Conservation (phyloP, 495 filamentous ascomycete species). For the Baudoinia panamericana region DNA sequence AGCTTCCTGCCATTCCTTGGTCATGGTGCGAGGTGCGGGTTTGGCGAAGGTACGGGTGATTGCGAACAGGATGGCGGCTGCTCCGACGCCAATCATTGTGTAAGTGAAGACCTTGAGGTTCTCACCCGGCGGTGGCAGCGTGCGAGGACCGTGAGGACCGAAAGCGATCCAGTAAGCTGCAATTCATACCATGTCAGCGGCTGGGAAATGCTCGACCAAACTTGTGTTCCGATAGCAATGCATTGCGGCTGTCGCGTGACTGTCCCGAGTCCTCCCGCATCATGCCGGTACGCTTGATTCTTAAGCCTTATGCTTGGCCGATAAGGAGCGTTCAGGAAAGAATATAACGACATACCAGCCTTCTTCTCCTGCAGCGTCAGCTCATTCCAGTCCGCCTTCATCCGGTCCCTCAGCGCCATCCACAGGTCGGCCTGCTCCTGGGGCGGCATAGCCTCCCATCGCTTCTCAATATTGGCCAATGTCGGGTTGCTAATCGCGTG, state of each 20-base stretch:
- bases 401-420: constrained; percentile 94
- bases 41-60: constrained; percentile 37
- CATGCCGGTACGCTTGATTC: no score
- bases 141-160: constrained; percentile 83
- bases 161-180: constrained; percentile 98
- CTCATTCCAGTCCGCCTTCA: constrained; percentile 94
- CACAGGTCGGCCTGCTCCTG: constrained; percentile 98
- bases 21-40: constrained; percentile 71
- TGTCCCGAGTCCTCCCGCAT: background rate
- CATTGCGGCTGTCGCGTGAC: background rate
- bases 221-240: no score
- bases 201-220: no score
- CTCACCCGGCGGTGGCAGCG: constrained; percentile 69
- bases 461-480: constrained; percentile 94
- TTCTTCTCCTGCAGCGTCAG: constrained; percentile 95
- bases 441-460: constrained; percentile 92
- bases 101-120: constrained; percentile 57
- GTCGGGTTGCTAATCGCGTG: constrained; percentile 97
- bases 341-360: constrained; percentile 60
- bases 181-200: no score
- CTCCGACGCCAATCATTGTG: constrained; percentile 43
- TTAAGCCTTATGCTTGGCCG: no score
- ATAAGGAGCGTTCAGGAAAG: no score
- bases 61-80: constrained; percentile 23
- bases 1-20: constrained; percentile 85